A percentile compares a stretch with the other conserved stretches of the same genome.
Evolutionary conservation across 1,284 basidiomycete species (phyloP).

Genomic region (Rhodotorula sp.): DNA sequence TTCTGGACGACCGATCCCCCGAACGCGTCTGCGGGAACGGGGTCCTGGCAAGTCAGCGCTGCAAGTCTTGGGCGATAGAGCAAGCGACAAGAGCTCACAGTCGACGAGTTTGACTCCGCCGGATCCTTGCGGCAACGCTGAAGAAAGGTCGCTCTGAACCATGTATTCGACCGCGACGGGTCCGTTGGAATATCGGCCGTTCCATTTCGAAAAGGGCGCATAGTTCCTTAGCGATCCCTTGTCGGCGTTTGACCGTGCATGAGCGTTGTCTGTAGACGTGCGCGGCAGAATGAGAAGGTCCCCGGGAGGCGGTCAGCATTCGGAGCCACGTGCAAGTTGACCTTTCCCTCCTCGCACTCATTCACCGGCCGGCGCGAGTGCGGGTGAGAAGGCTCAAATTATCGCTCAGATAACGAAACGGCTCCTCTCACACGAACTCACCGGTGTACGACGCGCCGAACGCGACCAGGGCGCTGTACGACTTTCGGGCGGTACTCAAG

Average conservation of each 20-base stretch:
- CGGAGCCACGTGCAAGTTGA: background rate
- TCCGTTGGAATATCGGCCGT: slow-evolving; percentile 36
- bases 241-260: slow-evolving; percentile 11
- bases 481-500: background rate
- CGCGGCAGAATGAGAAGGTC: background rate
- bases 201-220: slow-evolving; percentile 23
- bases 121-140: slow-evolving; percentile 11
- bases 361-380: too few species aligned
- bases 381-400: too few species aligned
- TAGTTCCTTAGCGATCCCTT: slow-evolving; percentile 22
- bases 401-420: too few species aligned
- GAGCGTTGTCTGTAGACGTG: slow-evolving; percentile 26
- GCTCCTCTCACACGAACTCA: background rate
- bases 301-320: background rate
- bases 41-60: background rate
- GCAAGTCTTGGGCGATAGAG: too few species aligned
- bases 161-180: slow-evolving; percentile 37
- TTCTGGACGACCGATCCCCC: slow-evolving; percentile 36
- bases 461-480: slow-evolving; percentile 33
- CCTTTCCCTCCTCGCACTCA: background rate
- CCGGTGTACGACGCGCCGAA: slow-evolving; percentile 36
- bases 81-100: slow-evolving; percentile 9
- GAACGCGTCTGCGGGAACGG: slow-evolving; percentile 27
- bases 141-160: slow-evolving; percentile 9
- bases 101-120: slow-evolving; percentile 9